Evolutionary conservation across 2,329 filamentous ascomycete genomes (phyloP).

Genomic region (Magnaporthiopsis poae): DNA sequence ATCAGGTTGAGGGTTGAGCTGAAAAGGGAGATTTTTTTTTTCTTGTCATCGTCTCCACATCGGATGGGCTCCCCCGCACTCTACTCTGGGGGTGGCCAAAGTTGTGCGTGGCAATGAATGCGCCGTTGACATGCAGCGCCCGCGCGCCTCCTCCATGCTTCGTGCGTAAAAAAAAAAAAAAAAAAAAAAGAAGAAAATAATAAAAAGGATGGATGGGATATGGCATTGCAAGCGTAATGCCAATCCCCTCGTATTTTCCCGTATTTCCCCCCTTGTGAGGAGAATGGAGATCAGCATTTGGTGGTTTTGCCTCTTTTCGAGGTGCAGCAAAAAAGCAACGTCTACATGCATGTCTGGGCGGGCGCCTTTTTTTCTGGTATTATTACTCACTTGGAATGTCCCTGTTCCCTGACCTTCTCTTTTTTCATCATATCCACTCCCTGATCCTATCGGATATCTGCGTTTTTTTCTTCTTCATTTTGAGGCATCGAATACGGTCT

Average conservation of each 20-base stretch:
- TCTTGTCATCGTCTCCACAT: neutral
- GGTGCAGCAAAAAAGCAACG: neutral
- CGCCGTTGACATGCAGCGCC: neutral
- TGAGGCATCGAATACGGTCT: no score
- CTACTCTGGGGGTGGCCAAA: no score
- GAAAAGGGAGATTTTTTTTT: neutral
- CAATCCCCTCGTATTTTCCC: neutral
- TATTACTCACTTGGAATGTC: neutral
- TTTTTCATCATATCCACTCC: no score
- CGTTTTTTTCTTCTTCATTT: no score
- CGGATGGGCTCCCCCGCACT: neutral
- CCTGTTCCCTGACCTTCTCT: neutral
- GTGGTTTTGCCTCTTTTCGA: neutral
- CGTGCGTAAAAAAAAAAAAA: neutral
- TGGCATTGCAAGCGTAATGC: neutral
- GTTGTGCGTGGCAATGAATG: neutral
- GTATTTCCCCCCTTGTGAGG: neutral
- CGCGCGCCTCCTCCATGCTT: neutral
- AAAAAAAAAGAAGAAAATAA: no score
- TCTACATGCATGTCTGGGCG: neutral
- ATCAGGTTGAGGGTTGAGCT: neutral
- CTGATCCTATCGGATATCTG: neutral
- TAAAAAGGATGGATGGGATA: neutral
- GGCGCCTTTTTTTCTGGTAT: neutral
- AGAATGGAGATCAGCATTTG: neutral